These are phyloP conservation scores for Paraphaeosphaeria sporulosa DNA, from an alignment of 2,329 filamentous ascomycete genomes.

Conservation along the genomic window DNA sequence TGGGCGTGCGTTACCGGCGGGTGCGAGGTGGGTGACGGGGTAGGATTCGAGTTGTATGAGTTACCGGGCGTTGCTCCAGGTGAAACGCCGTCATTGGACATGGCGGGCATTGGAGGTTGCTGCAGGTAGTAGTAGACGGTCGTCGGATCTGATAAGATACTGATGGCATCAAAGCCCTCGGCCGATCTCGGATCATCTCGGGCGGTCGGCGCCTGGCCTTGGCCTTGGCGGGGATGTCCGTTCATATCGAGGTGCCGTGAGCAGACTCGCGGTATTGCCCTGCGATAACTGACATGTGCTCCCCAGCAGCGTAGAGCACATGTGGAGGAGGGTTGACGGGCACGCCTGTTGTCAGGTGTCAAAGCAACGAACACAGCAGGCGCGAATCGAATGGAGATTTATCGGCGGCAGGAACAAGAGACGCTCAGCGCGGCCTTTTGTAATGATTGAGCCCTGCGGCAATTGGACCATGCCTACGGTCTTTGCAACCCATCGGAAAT, in stretches of 20 bases:
- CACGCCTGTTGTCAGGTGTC: not conserved
- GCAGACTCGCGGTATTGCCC: not conserved
- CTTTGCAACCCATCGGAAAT: not conserved
- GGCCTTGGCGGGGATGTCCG: not conserved
- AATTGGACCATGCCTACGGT: not conserved
- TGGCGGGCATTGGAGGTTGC: constrained; percentile 20
- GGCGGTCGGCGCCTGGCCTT: constrained; percentile 1
- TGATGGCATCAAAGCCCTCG: constrained; percentile 23
- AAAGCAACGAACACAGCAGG: not conserved
- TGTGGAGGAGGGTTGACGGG: no score
- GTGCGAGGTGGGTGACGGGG: constrained; percentile 14
- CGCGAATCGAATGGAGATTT: not conserved
- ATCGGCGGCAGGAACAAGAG: not conserved
- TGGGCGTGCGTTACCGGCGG: not conserved
- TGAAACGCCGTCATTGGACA: constrained; percentile 26
- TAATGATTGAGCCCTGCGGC: not conserved
- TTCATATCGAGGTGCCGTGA: not conserved
- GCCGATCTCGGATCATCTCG: constrained; percentile 20
- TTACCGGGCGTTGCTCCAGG: constrained; percentile 5
- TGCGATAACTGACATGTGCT: not conserved
- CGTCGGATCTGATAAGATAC: constrained; percentile 38
- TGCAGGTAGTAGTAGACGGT: constrained; percentile 18
- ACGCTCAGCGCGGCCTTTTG: not conserved
- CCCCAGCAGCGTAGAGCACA: not conserved
- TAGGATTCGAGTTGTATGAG: constrained; percentile 10